Base-by-base conservation (phyloP, 2,329 filamentous ascomycete species). In the Colletotrichum camelliae region DNA sequence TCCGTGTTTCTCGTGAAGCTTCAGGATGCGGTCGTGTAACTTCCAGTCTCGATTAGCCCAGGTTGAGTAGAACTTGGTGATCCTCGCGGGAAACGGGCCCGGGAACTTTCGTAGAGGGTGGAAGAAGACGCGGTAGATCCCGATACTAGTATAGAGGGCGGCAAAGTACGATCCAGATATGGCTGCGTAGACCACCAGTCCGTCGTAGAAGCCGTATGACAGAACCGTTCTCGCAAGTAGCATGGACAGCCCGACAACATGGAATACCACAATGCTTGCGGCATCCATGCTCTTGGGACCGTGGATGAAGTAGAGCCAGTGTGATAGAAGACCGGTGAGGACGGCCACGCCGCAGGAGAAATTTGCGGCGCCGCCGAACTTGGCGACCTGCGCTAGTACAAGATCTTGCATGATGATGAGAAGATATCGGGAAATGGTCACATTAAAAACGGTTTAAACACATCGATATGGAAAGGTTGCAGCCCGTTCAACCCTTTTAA, bases 101-200 rank as follows among this genome's bases (percentile, higher is more conserved):
- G 78, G 78, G 21, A 80, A 78, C 10, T 24, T 70, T 1, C 79
- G 69, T 2, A 79, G 62, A 2, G 74, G 76, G 31, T 78, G 77
- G 48, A 80, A 77, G 29, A 77, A 60, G 21, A 79, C 2, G 7
- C 81, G 80, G 39, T 79, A 80, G n/a, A 78, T 27, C 7, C 64
- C 27, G 8, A 80, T 78, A 35, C 79, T 80, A 13, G 48, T 24
- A 71, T 90, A 79, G 2, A 79, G 33, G 31, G 78, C 58, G 3
- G 39, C 24, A 24, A 77, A 70, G 31, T 76, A 77, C 1, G 72
- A 67, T 10, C 57, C 66, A 2, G 72, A 72, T n/a, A 76, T 62
- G n/a, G 65, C 58, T 0, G 27, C n/a, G 33, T 61, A 66, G 7
- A n/a, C 12, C 2, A 62, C 6, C 1, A 67, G 39, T 5, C 75